Evolutionary conservation across 1,139 yeast species (phyloP).

Genomic region (Sugiyamaella grinbergsii): DNA sequence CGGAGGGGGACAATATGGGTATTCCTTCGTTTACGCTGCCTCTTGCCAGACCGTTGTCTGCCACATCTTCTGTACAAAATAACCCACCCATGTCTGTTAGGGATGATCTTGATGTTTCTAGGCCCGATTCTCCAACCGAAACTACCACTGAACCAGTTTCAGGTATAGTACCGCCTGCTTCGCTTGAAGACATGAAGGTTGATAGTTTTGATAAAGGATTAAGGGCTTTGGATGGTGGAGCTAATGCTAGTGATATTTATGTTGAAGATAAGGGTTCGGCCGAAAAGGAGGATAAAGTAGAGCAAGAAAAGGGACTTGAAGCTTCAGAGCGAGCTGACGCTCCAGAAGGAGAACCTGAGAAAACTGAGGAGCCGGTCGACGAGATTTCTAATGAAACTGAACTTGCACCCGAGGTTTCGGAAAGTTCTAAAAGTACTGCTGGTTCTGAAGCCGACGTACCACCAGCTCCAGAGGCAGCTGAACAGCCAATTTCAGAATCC

Average conservation of each 20-base stretch:
- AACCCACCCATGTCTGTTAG: slow-evolving; percentile 89
- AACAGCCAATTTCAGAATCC: too few relatives aligned
- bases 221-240: slow-evolving; percentile 11
- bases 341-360: too few relatives aligned
- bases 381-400: too few relatives aligned
- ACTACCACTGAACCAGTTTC: slow-evolving; percentile 39
- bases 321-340: too few relatives aligned
- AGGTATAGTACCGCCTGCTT: slow-evolving; percentile 38
- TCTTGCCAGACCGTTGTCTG: slow-evolving; percentile 70
- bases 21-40: slow-evolving; percentile 48
- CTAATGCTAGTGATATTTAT: slow-evolving; percentile 10
- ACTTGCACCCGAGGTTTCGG: too few relatives aligned
- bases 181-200: slow-evolving; percentile 24
- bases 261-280: too few relatives aligned
- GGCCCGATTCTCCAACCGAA: slow-evolving; percentile 56
- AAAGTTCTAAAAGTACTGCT: too few relatives aligned
- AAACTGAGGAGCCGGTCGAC: too few relatives aligned
- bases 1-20: slow-evolving; percentile 47
- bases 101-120: slow-evolving; percentile 69
- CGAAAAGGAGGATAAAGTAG: too few relatives aligned
- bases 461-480: too few relatives aligned
- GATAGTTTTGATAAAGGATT: slow-evolving; percentile 8
- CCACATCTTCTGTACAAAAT: slow-evolving; percentile 88
- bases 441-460: too few relatives aligned
- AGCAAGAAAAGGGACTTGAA: too few relatives aligned